Evolutionary conservation across 2,329 filamentous ascomycete genomes (phyloP).

Genomic region (Arthrinium puccinioides): DNA sequence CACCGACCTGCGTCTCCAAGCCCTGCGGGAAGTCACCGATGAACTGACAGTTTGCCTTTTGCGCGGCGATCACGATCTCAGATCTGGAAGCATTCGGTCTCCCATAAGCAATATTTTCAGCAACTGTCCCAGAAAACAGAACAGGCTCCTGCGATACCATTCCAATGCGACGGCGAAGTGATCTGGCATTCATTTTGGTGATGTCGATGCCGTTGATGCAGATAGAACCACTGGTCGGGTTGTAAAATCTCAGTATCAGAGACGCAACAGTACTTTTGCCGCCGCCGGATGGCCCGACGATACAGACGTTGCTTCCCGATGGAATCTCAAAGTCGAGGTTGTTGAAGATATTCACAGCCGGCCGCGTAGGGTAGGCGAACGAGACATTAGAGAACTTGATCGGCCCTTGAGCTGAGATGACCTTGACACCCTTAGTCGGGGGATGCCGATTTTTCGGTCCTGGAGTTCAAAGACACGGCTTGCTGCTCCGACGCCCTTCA

Average conservation of each 20-base stretch:
- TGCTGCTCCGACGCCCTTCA: slow-evolving; percentile 98
- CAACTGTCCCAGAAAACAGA: slow-evolving; percentile 77
- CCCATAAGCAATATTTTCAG: slow-evolving; percentile 89
- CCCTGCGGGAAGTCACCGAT: slow-evolving; percentile 96
- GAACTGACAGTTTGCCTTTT: slow-evolving; percentile 92
- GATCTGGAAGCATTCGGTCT: slow-evolving; percentile 68
- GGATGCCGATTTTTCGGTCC: slow-evolving; percentile 79
- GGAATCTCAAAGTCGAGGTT: slow-evolving; percentile 85
- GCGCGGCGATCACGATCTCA: slow-evolving; percentile 80
- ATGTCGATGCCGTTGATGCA: slow-evolving; percentile 81
- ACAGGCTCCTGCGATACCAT: slow-evolving; percentile 95
- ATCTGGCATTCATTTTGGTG: slow-evolving; percentile 83
- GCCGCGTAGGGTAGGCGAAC: slow-evolving; percentile 90
- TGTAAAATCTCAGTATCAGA: slow-evolving; percentile 87
- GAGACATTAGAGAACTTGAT: slow-evolving; percentile 82
- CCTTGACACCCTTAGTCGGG: slow-evolving; percentile 73
- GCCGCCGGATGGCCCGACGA: slow-evolving; percentile 91
- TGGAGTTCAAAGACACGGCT: slow-evolving; percentile 93
- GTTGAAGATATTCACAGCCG: slow-evolving; percentile 86
- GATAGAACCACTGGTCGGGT: slow-evolving; percentile 69
- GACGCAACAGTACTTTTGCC: slow-evolving; percentile 95
- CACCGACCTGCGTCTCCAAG: slow-evolving; percentile 87
- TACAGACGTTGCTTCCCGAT: slow-evolving; percentile 88
- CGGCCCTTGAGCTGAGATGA: slow-evolving; percentile 76
- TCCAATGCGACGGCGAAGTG: slow-evolving; percentile 83